Evolutionary conservation across 805 yeast species (phyloP), one percentile per base, ranked within the genome.

Genomic region (Barnettozyma sp.): DNA sequence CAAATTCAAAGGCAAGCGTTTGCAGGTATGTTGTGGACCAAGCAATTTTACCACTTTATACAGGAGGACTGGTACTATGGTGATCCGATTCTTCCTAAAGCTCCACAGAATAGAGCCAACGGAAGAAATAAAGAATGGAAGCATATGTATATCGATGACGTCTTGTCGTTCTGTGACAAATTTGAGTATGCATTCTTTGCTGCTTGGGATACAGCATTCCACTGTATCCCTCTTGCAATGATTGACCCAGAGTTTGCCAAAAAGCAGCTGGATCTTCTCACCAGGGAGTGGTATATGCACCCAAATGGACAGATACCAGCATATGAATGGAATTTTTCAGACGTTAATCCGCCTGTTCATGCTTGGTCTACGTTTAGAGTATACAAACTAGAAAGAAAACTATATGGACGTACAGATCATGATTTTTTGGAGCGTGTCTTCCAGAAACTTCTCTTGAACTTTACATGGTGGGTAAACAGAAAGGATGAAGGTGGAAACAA

Each of bases 291-390:
- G 96, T 87, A 87, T 56, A 85, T 86, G 94, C 95, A 90, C 56
- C 96, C 96, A 30, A 87, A 87, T 56, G 97, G 97, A n/a, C 96
- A 88, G 60, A 76, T 86, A 45, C 96, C 97, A 1, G 95, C 96
- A 11, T 87, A 87, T 58, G 97, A 87, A 60, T 87, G 97, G 97
- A 87, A 88, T 57, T 87, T 87, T 52, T 68, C 82, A 43, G 97
- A 87, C 58, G 94, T 88, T n/a, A 87, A 87, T 56, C 97, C 97
- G 1, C 97, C 97, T 0, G 97, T 87, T 23, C 96, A 88, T 56
- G 96, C 96, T 0, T 87, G 96, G 96, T 80, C 96, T 1, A 78
- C 88, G 11, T 87, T 77, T 57, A 71, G 97, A 49, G 83, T 83
- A 27, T 87, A 76, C 62, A 87, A 88, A 59, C 73, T 86, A 48